Conservation (phyloP, 768 basidiomycete genomes). For the Panellus pusillus region DNA sequence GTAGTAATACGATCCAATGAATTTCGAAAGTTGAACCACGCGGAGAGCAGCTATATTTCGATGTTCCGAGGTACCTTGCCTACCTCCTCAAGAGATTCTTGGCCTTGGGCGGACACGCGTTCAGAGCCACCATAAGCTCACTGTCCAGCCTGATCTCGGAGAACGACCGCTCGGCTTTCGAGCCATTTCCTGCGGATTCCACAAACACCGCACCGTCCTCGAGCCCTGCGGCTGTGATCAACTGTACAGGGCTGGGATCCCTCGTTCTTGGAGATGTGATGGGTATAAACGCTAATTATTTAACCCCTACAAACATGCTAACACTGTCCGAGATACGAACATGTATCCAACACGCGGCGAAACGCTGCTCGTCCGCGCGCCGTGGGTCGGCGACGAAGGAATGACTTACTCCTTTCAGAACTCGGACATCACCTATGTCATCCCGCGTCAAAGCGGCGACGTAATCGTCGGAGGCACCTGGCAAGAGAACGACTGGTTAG, state of each 20-base stretch:
- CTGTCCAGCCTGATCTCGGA: constrained; percentile 9
- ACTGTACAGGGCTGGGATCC: constrained; percentile 37
- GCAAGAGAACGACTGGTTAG: constrained; percentile 16
- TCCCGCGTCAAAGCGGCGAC: constrained; percentile 20
- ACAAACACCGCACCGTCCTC: neutral
- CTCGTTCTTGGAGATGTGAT: constrained; percentile 57
- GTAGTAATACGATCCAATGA: neutral
- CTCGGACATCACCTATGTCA: constrained; percentile 12
- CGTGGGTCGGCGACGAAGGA: constrained; percentile 31
- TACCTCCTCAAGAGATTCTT: constrained; percentile 15
- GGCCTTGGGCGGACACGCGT: constrained; percentile 9
- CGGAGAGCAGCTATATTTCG: constrained; percentile 4
- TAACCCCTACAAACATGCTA: neutral
- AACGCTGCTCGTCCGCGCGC: constrained; percentile 53
- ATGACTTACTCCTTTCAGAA: neutral
- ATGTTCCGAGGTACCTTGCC: constrained; percentile 16
- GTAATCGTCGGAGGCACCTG: constrained; percentile 18
- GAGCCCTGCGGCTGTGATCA: constrained; percentile 9
- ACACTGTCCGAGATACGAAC: constrained; percentile 8
- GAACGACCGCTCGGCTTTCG: neutral
- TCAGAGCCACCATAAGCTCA: constrained; percentile 7
- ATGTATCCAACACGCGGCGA: constrained; percentile 64
- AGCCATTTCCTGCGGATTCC: neutral
- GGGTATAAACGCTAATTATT: constrained; percentile 34
- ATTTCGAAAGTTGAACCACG: neutral